Conservation (phyloP, 345 rosid genomes). For the Cardamine chenopodiifolia region DNA sequence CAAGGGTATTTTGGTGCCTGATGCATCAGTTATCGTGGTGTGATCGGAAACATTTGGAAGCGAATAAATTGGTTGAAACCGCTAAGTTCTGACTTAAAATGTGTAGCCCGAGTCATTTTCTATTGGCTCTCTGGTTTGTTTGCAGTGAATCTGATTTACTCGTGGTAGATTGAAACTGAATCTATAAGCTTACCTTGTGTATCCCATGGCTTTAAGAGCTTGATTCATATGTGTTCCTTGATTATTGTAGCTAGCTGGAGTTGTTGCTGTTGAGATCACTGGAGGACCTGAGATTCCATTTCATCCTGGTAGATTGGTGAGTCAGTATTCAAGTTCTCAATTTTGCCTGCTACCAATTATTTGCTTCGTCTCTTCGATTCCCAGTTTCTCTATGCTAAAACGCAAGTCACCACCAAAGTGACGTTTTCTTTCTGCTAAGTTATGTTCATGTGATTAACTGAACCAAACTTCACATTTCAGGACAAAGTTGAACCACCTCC, state of each 20-base stretch:
- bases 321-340: neutral
- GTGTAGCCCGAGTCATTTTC: neutral
- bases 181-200: neutral
- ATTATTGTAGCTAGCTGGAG: slow-evolving; percentile 69
- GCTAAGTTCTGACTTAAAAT: neutral
- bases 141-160: neutral
- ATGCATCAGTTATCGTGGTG: too few species aligned
- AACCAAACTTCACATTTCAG: slow-evolving; percentile 40
- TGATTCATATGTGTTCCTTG: neutral
- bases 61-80: too few species aligned
- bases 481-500: slow-evolving; percentile 86
- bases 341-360: neutral
- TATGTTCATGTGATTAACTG: neutral
- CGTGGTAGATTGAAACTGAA: neutral
- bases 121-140: neutral
- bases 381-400: neutral
- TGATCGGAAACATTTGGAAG: too few species aligned
- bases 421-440: neutral
- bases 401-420: neutral
- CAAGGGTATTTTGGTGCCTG: too few species aligned
- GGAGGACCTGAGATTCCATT: slow-evolving; percentile 95
- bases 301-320: slow-evolving; percentile 77
- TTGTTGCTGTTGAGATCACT: slow-evolving; percentile 78
- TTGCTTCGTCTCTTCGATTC: neutral
- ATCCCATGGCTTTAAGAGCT: neutral